phyloP scores from a whole-genome alignment of 306 rosid species.

The Vicia faba region DNA sequence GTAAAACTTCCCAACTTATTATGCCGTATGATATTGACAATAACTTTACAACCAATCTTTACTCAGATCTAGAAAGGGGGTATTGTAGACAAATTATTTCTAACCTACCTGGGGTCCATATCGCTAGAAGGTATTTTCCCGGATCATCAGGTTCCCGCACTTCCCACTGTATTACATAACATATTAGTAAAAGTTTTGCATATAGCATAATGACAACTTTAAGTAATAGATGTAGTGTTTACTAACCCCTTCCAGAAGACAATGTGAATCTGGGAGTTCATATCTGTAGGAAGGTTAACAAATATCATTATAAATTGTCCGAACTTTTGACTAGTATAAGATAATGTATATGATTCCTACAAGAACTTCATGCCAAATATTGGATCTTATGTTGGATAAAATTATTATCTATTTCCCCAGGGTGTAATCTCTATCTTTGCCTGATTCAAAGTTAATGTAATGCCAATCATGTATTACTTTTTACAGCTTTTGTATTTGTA shows the following conservation, averaged over 20 bases:
- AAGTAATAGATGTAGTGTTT: slow-evolving; percentile 26
- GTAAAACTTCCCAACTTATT: too few relatives aligned
- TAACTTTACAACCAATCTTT: too few relatives aligned
- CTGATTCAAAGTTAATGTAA: too few relatives aligned
- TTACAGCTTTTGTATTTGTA: too few relatives aligned
- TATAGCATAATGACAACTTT: slow-evolving; percentile 8
- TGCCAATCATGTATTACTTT: too few relatives aligned
- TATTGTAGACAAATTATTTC: too few relatives aligned
- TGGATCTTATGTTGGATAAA: slow-evolving; percentile 11
- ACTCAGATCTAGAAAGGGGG: too few relatives aligned
- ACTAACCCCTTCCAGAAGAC: slow-evolving; percentile 87
- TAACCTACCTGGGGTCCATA: slow-evolving; percentile 99
- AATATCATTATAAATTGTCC: too few relatives aligned
- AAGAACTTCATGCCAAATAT: not conserved
- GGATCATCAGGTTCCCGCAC: slow-evolving; percentile 94
- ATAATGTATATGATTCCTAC: slow-evolving; percentile 15
- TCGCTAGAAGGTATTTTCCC: slow-evolving; percentile 84
- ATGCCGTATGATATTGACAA: too few relatives aligned
- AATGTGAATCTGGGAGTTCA: slow-evolving; percentile 93
- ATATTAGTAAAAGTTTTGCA: slow-evolving; percentile 21
- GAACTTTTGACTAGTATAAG: too few relatives aligned
- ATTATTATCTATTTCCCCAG: not conserved
- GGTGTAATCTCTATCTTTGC: too few relatives aligned
- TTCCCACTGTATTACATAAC: slow-evolving; percentile 65
- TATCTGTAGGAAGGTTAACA: slow-evolving; percentile 71